phyloP scores from a whole-genome alignment of 1,284 basidiomycete genomes.

The Malassezia obtusa region DNA sequence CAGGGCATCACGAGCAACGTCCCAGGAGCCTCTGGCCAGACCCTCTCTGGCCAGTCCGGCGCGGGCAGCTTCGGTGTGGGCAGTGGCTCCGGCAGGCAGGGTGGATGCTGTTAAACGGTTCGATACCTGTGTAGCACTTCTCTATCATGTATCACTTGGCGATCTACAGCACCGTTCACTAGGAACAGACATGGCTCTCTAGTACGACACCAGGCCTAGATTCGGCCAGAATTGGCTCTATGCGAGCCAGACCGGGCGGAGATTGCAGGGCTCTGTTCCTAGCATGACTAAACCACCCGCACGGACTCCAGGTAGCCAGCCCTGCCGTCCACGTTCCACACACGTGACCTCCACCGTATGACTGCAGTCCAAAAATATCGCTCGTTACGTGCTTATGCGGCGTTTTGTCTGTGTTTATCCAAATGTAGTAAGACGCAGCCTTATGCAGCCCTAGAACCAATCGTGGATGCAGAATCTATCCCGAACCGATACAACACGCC shows the following conservation, averaged over 20 bases:
- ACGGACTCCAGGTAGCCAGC: too few relatives aligned
- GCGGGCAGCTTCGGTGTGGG: background rate
- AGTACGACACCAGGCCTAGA: too few relatives aligned
- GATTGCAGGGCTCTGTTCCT: too few relatives aligned
- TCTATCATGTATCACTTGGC: background rate
- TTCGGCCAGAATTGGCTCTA: too few relatives aligned
- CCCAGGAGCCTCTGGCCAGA: conserved; percentile 3
- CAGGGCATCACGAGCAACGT: conserved; percentile 18
- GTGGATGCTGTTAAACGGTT: conserved; percentile 13
- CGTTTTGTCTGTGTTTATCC: background rate
- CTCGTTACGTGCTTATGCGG: too few relatives aligned
- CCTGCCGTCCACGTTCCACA: too few relatives aligned
- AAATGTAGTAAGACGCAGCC: background rate
- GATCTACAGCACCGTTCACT: too few relatives aligned
- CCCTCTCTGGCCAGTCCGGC: background rate
- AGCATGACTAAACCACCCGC: too few relatives aligned
- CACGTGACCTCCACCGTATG: too few relatives aligned
- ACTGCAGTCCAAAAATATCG: too few relatives aligned
- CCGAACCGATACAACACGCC: background rate
- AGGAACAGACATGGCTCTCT: background rate
- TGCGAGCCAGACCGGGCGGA: too few relatives aligned
- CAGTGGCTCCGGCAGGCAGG: conserved; percentile 4
- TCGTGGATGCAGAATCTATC: background rate
- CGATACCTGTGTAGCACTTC: background rate
- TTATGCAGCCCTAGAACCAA: background rate